Conservation (phyloP, 2,329 filamentous ascomycete species). For the Fulvia fulva region DNA sequence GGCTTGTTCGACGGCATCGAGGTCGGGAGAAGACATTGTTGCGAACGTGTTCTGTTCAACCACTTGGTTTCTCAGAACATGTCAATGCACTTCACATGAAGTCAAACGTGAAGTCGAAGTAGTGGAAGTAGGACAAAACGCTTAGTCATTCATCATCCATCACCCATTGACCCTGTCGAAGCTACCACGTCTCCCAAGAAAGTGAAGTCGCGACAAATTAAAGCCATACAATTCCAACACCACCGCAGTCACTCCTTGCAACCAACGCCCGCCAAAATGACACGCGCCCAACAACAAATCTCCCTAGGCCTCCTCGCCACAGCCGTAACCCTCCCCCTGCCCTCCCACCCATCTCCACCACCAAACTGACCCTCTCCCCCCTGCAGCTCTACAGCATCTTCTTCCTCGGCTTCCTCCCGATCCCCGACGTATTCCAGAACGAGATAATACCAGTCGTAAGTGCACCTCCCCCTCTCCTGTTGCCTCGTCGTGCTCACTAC, state of each 20-base stretch:
- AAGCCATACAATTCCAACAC: not conserved
- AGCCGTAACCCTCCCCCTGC: constrained; percentile 59
- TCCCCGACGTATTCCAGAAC: constrained; percentile 72
- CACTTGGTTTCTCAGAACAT: not conserved
- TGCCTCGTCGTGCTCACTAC: too few species aligned
- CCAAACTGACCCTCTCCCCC: constrained; percentile 21
- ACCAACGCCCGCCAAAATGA: constrained; percentile 56
- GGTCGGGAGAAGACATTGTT: not conserved
- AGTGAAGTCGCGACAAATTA: not conserved
- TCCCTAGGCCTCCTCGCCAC: constrained; percentile 82
- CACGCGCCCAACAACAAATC: constrained; percentile 87
- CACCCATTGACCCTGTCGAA: not conserved
- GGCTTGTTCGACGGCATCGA: not conserved
- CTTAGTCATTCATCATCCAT: not conserved
- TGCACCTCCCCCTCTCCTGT: constrained; percentile 20
- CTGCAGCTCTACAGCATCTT: constrained; percentile 80
- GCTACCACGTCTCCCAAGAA: not conserved
- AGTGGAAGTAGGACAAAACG: not conserved
- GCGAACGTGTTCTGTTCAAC: not conserved
- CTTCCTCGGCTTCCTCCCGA: constrained; percentile 76
- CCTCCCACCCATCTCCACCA: constrained; percentile 4
- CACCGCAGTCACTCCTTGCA: constrained; percentile 14
- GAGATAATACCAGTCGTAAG: constrained; percentile 87
- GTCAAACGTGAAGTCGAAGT: not conserved
- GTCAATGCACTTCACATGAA: not conserved